Evolutionary conservation across 1,284 basidiomycete genomes (phyloP), one percentile per base, ranked within the genome.

Genomic region (Sporisorium reilianum): DNA sequence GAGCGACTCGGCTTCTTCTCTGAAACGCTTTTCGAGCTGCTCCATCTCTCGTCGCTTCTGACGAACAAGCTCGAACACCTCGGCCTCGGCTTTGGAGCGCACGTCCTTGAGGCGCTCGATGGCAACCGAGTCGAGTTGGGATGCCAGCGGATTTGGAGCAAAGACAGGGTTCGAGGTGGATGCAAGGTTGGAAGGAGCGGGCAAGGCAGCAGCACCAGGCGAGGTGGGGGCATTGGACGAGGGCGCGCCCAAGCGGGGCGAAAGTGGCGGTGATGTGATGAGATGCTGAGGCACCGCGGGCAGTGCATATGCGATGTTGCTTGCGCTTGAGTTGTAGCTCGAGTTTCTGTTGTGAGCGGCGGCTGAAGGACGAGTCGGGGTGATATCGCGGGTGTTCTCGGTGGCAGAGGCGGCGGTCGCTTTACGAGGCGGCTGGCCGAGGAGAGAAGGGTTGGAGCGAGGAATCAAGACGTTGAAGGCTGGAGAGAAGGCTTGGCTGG

Each of bases 1-100:
- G 12, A 77, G 53, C 28, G 60, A 44, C 42, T 78, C 70, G 34
- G 71, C 75, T 36, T 78, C 75, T 38, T 68, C 60, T n/a, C 48
- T 57, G 44, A 68, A 51, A 7, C 75, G 55, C 59, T 71, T 75
- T 34, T 75, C 66, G 25, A 78, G 52, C 20, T 34, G 59, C 52
- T 78, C 75, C 66, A 78, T 68, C 63, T 78, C 75, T 45, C 75
- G 60, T 18, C 72, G 58, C 72, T 72, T 75, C 42, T 71, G 67
- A 11, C 72, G 64, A 3, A 78, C 68, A 22, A 78, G 62, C 42
- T 78, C 68, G n/a, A 75, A 69, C 7, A 78, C 62, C 48, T 78
- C 72, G 4, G 72, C 72, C 42, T 78, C 75, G 4, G 75, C 75
- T 28, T 68, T 75, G 42, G 72, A 55, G 14, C 75, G 67, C 62